These are phyloP conservation scores for Verticillium albo-atrum DNA, from an alignment of 2,329 filamentous ascomycete genomes.

Conservation along the genomic window DNA sequence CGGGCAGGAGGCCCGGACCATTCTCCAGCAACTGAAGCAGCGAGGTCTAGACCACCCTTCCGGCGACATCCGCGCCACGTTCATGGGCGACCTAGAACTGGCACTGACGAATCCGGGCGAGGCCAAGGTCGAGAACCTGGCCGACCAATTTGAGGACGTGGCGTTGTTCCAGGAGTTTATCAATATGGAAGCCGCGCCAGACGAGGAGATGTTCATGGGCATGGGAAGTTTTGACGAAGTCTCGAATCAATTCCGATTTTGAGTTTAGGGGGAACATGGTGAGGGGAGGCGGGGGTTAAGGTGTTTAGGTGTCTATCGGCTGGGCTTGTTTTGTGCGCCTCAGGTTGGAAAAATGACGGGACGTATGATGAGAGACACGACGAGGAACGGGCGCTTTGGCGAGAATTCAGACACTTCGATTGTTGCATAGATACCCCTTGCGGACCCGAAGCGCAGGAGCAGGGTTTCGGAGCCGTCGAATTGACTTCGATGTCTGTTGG, in stretches of 20 bases:
- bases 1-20: conserved; percentile 18
- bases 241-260: background rate
- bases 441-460: background rate
- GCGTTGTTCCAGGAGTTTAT: conserved; percentile 26
- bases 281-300: no score
- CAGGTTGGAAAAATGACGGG: background rate
- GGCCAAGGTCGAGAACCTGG: conserved; percentile 27
- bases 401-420: background rate
- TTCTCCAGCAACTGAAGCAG: conserved; percentile 23
- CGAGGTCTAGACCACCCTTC: conserved; percentile 13
- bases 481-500: no score
- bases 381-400: no score
- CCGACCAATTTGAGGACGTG: conserved; percentile 25
- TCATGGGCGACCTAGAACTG: conserved; percentile 32
- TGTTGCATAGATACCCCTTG: background rate
- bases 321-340: no score
- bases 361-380: background rate
- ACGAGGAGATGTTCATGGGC: background rate
- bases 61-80: conserved; percentile 24
- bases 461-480: no score
- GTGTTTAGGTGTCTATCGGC: background rate
- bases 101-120: conserved; percentile 26
- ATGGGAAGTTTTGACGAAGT: background rate
- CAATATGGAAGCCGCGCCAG: background rate
- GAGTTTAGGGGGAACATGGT: background rate